Conservation (phyloP, 129 eudicot species). For the Erigeron canadensis region DNA sequence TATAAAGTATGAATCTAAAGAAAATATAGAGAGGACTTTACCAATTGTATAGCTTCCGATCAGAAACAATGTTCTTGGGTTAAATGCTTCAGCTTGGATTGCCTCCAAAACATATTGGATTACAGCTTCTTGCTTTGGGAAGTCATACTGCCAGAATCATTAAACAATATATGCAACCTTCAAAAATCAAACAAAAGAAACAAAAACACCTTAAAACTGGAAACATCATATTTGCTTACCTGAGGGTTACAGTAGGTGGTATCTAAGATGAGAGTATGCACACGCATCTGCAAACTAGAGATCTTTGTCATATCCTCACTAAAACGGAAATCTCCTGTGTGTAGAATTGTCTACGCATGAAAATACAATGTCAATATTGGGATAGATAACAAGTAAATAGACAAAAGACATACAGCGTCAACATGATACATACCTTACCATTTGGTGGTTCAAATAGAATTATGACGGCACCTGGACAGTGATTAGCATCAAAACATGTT, state of each 20-base stretch:
- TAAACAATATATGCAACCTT: constrained; percentile 3
- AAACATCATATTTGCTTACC: constrained; percentile 37
- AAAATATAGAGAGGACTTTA: constrained; percentile 30
- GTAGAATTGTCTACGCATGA: constrained; percentile 71
- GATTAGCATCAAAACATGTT: constrained; percentile 97
- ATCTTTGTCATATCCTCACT: constrained; percentile 62
- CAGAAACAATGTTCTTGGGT: constrained; percentile 77
- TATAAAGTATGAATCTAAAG: neutral
- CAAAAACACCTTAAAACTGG: neutral
- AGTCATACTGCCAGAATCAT: constrained; percentile 74
- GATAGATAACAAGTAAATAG: constrained; percentile 4
- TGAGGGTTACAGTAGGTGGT: constrained; percentile 94
- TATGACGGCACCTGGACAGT: constrained; percentile 90
- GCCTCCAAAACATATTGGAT: constrained; percentile 95
- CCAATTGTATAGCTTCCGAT: constrained; percentile 99
- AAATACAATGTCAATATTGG: constrained; percentile 10
- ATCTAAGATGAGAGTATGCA: constrained; percentile 81
- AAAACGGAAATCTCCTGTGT: constrained; percentile 95
- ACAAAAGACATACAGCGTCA: neutral
- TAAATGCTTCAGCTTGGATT: constrained; percentile 95
- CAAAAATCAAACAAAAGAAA: neutral
- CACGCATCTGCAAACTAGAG: constrained; percentile 42
- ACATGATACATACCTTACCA: constrained; percentile 59
- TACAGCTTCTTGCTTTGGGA: constrained; percentile 95
- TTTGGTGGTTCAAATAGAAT: constrained; percentile 84